Percentiles rank a stretch among this genome's conserved stretches.
phyloP scores from a whole-genome alignment of 805 yeast genomes.

The Starmerella sirachaensis region DNA sequence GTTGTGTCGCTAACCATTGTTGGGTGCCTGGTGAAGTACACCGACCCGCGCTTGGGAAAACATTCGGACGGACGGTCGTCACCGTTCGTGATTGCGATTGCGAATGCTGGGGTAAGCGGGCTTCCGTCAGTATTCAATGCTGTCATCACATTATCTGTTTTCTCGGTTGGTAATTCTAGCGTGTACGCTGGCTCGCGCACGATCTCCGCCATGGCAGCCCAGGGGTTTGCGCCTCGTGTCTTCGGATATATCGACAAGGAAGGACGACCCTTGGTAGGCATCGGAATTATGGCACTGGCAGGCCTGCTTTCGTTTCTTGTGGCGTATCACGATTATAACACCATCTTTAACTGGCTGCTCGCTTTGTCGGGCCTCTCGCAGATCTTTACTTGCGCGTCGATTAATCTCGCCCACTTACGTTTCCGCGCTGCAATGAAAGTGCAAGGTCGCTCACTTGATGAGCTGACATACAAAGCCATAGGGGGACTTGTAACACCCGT shows the following conservation, averaged over 20 bases:
- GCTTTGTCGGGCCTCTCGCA: slow-evolving; percentile 65
- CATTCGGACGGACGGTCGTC: slow-evolving; percentile 52
- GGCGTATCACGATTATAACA: slow-evolving; percentile 40
- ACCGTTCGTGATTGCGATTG: slow-evolving; percentile 64
- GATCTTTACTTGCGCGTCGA: slow-evolving; percentile 65
- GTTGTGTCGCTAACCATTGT: slow-evolving; percentile 42
- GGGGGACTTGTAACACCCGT: slow-evolving; percentile 57
- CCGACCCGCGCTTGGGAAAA: slow-evolving; percentile 37
- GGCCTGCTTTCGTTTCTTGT: slow-evolving; percentile 51
- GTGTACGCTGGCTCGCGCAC: slow-evolving; percentile 61
- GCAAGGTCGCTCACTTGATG: slow-evolving; percentile 59
- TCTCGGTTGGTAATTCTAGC: slow-evolving; percentile 65
- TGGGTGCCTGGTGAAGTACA: slow-evolving; percentile 60
- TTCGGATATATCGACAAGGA: slow-evolving; percentile 55
- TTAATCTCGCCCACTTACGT: slow-evolving; percentile 53
- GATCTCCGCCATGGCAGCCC: slow-evolving; percentile 50
- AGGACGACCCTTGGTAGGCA: slow-evolving; percentile 73
- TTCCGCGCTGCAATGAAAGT: slow-evolving; percentile 47
- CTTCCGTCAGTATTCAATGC: slow-evolving; percentile 60
- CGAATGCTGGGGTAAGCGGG: slow-evolving; percentile 51
- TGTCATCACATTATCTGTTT: slow-evolving; percentile 52
- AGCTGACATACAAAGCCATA: slow-evolving; percentile 53
- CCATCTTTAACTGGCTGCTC: slow-evolving; percentile 58
- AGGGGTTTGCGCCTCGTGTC: slow-evolving; percentile 46
- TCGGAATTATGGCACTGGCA: slow-evolving; percentile 34